Evolutionary conservation across 257 asterid genomes (phyloP), one percentile per base, ranked within the genome.

Genomic region (Fraxinus pennsylvanica): DNA sequence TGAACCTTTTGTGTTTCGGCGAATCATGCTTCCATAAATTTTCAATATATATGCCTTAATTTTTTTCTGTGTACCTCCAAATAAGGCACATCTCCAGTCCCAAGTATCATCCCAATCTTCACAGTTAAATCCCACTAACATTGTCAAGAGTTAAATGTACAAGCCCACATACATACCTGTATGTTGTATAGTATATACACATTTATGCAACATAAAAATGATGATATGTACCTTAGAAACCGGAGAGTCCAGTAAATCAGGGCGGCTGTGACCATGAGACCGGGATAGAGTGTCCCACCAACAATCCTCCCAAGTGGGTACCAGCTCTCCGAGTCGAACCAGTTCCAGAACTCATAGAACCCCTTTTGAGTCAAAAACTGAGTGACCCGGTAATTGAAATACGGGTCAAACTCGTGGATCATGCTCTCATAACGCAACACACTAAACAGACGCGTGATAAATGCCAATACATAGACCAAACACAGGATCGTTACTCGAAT

Each of bases 381-480:
- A 10, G 99, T 96, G 27, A 94, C 96, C 41, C 99, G 91, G 85
- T 96, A 96, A 81, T 96, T 96, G 90, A 96, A 96, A 82, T 96
- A 96, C 2, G 99, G 99, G 87, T 95, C 99, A 77, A 95, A 95
- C 92, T 95, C 99, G 83, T 95, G 99, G 94, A 95, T 96, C 99
- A 96, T 96, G 75, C 98, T 93, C 92, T 96, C 99, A 76, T 96
- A 96, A 52, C 99, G 91, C 82, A 96, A 72, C 67, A 96, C 98
- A 77, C 99, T 96, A 88, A 96, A 96, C 52, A 96, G 82, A 8
- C 99, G 90, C 9, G 97, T 83, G 22, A 93, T 89, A 85, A 96
- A 96, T 7, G 99, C 98, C 82, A 96, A 77, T 43, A 93, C 75
- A 82, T 96, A 96, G 6, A 96, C 92, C 82, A 96, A 76, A n/a